Percentiles rank a stretch among this genome's conserved stretches.
phyloP scores from a whole-genome alignment of 179 eudicot genomes.

The Beta macrorhiza region DNA sequence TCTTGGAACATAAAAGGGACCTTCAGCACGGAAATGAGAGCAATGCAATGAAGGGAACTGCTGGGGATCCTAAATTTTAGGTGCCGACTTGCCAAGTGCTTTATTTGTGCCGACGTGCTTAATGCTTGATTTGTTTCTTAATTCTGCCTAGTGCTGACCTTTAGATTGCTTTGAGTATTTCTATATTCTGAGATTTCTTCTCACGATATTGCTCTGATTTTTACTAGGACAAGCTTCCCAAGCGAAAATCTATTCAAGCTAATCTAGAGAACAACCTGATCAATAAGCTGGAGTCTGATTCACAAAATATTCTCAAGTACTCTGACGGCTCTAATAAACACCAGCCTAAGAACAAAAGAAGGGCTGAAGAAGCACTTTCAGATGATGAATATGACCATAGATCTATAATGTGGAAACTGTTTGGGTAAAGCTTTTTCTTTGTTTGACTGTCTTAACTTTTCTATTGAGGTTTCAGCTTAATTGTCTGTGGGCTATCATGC shows the following conservation, averaged over 20 bases:
- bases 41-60: conserved; percentile 36
- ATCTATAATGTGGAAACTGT: conserved; percentile 50
- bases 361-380: conserved; percentile 34
- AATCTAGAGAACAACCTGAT: conserved; percentile 33
- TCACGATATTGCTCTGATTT: not conserved
- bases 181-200: not conserved
- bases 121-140: not conserved
- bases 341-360: conserved; percentile 18
- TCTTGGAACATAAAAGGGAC: conserved; percentile 30
- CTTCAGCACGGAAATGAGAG: conserved; percentile 35
- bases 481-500: not conserved
- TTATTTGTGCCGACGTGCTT: not conserved
- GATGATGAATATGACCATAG: conserved; percentile 34
- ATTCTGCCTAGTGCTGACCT: too few species aligned
- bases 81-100: conserved; percentile 19
- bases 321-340: conserved; percentile 23
- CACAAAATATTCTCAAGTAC: conserved; percentile 19
- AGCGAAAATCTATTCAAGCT: conserved; percentile 38
- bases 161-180: not conserved
- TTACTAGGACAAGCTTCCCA: conserved; percentile 45
- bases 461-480: not conserved
- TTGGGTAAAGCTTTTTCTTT: conserved; percentile 38
- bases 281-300: conserved; percentile 37
- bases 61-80: conserved; percentile 44
- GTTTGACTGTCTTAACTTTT: not conserved